A percentile compares a stretch with the other conserved stretches of the same genome.
These are phyloP conservation scores for Sequoiadendron giganteum DNA, from an alignment of 75 land plant genomes.

Conservation along the genomic window DNA sequence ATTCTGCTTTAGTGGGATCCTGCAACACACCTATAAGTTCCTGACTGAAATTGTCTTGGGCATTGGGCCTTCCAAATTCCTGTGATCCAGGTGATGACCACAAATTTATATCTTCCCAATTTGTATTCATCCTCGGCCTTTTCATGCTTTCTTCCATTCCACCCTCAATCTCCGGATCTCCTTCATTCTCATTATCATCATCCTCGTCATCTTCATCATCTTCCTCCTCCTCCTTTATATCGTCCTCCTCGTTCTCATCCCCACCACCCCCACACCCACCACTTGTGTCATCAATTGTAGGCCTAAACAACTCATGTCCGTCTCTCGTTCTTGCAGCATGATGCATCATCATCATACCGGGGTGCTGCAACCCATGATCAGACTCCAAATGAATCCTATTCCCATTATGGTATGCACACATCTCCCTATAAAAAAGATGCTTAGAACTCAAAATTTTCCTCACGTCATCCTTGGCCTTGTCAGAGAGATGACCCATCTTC, in stretches of 20 bases:
- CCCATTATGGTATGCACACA: conserved; percentile 76
- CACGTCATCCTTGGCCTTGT: conserved; percentile 72
- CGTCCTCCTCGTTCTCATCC: conserved; percentile 35
- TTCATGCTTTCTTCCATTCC: background rate
- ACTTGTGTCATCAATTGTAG: conserved; percentile 23
- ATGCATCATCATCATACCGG: background rate
- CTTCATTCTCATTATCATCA: conserved; percentile 17
- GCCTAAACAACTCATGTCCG: background rate
- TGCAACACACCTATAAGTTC: conserved; percentile 16
- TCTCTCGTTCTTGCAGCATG: conserved; percentile 14
- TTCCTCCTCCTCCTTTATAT: conserved; percentile 30
- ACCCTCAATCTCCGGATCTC: conserved; percentile 11
- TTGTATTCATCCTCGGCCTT: conserved; percentile 12
- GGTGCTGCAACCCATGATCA: conserved; percentile 32
- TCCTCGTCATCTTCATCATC: conserved; percentile 22
- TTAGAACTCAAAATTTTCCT: conserved; percentile 74
- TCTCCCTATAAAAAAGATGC: conserved; percentile 82
- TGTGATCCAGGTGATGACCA: background rate
- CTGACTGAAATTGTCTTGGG: background rate
- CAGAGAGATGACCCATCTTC: conserved; percentile 54
- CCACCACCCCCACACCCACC: conserved; percentile 37
- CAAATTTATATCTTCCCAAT: conserved; percentile 16
- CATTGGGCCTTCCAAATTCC: conserved; percentile 19
- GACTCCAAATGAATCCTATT: background rate
- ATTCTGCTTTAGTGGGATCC: conserved; percentile 22